Percentiles rank a stretch among this genome's conserved stretches.
Evolutionary conservation across 257 asterid species (phyloP).

Genomic region (Solanum sitiens): DNA sequence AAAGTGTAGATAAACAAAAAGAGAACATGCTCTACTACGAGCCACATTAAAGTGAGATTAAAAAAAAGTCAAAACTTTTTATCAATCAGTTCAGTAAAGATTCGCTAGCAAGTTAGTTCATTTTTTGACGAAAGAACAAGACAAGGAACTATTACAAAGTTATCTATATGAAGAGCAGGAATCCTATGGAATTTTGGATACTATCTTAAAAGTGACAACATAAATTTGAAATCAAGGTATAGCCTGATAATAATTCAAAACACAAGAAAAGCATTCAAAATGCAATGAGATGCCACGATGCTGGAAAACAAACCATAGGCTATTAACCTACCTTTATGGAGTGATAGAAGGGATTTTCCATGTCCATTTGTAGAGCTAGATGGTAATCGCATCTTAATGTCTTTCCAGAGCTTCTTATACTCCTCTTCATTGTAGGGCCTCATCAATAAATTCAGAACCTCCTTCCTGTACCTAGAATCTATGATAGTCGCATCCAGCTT

Average conservation of each 20-base stretch:
- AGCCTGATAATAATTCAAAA: not conserved
- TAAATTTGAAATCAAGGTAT: not conserved
- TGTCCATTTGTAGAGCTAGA: not conserved
- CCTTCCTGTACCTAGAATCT: slow-evolving; percentile 8
- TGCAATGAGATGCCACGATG: not conserved
- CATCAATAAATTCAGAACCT: slow-evolving; percentile 10
- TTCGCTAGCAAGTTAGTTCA: not conserved
- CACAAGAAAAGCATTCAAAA: not conserved
- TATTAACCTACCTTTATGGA: not conserved
- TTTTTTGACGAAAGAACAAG: not conserved
- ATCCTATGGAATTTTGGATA: not conserved
- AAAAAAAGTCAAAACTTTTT: not conserved
- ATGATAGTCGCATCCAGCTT: slow-evolving; percentile 14
- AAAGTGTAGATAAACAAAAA: not conserved
- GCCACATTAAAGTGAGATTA: not conserved
- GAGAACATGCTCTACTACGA: not conserved
- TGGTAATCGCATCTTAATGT: not conserved
- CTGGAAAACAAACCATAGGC: not conserved
- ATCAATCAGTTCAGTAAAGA: not conserved
- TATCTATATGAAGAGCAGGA: not conserved
- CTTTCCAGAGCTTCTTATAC: slow-evolving; percentile 19
- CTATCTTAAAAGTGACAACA: not conserved
- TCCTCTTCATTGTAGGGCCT: slow-evolving; percentile 26
- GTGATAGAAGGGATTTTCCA: not conserved
- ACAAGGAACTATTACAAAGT: not conserved